Conservation (phyloP, 176 grass and related monocot genomes). For the Aegilops bicornis region DNA sequence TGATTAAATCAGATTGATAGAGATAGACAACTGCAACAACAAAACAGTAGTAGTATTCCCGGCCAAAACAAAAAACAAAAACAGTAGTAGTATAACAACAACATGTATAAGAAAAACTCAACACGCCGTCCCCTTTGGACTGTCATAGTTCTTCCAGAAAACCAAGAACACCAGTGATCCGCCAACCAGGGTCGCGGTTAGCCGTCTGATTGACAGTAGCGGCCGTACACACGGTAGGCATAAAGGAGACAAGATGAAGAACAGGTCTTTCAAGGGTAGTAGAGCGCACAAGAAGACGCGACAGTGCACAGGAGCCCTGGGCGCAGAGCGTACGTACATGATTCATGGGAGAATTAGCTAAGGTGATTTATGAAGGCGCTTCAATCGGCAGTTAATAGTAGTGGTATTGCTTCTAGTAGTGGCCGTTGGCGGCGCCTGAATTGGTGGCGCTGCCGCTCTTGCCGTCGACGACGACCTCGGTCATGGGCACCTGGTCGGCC, state of each 20-base stretch:
- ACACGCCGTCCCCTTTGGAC: not conserved
- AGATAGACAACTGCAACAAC: not conserved
- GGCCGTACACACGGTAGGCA: not conserved
- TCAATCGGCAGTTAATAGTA: not conserved
- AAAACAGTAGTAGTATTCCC: not conserved
- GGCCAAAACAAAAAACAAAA: not conserved
- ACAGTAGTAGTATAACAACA: not conserved
- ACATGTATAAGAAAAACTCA: not conserved
- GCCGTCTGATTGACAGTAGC: not conserved
- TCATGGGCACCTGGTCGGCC: conserved; percentile 55
- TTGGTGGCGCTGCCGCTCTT: conserved; percentile 22
- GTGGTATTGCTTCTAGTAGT: not conserved
- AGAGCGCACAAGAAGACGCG: not conserved
- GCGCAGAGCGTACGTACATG: not conserved
- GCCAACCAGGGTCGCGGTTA: not conserved
- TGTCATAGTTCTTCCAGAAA: not conserved
- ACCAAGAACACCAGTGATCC: not conserved
- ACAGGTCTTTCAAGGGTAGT: not conserved
- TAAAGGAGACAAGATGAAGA: not conserved
- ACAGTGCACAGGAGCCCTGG: not conserved
- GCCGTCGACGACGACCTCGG: conserved; percentile 62
- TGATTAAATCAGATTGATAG: not conserved
- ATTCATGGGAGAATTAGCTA: not conserved
- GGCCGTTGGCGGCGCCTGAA: not conserved
- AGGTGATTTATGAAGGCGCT: not conserved